Conservation (phyloP, 148 eudicot species). For the Arbutus unedo region DNA sequence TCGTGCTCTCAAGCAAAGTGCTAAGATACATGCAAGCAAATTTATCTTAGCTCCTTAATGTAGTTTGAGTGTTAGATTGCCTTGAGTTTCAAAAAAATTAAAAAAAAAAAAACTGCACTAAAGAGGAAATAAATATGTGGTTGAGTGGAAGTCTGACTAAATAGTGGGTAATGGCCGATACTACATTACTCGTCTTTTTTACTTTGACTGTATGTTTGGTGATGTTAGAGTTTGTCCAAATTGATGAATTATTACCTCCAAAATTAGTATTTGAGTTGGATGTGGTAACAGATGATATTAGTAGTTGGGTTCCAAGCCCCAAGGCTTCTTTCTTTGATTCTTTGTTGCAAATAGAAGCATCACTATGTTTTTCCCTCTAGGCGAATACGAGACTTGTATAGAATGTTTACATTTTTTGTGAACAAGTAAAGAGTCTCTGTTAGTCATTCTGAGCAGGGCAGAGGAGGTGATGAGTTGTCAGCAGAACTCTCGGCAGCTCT, state of each 20-base stretch:
- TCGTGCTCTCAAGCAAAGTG: neutral
- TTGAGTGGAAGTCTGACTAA: neutral
- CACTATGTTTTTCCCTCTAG: neutral
- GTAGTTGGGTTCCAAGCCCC: neutral
- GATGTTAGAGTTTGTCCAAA: too few relatives aligned
- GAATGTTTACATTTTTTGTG: neutral
- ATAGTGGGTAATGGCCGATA: too few relatives aligned
- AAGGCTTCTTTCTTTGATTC: neutral
- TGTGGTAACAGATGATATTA: neutral
- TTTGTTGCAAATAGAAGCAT: neutral
- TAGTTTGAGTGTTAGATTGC: neutral
- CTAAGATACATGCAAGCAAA: neutral
- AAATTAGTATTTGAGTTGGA: too few relatives aligned
- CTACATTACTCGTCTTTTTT: neutral
- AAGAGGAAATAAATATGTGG: neutral
- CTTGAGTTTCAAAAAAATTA: neutral
- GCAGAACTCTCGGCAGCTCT: slow-evolving; percentile 72
- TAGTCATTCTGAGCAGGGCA: slow-evolving; percentile 50
- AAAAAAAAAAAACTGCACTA: neutral
- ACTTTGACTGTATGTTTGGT: neutral
- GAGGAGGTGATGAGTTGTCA: slow-evolving; percentile 94
- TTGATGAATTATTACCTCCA: too few relatives aligned
- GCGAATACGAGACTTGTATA: neutral
- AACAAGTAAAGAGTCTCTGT: neutral
- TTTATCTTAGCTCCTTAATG: neutral